These are phyloP conservation scores for Fusarium tricinctum DNA, from an alignment of 2,329 filamentous ascomycete genomes.

Conservation along the genomic window DNA sequence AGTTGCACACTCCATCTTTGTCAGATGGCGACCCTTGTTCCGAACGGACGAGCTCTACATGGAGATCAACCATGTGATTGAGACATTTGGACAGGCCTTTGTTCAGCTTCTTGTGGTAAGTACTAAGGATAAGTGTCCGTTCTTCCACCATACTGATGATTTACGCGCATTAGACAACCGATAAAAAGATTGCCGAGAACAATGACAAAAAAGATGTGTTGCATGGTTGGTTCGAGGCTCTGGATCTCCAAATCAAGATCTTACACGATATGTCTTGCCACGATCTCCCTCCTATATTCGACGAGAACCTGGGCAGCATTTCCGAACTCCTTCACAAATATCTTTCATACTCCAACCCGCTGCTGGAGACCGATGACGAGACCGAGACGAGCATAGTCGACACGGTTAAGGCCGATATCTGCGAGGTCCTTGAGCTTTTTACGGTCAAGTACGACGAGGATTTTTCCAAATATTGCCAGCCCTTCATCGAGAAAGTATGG, in stretches of 20 bases:
- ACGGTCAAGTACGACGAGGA: conserved; percentile 96
- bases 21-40: conserved; percentile 94
- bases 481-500: conserved; percentile 93
- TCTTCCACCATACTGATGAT: conserved; percentile 31
- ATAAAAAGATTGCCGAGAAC: conserved; percentile 80
- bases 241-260: conserved; percentile 91
- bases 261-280: conserved; percentile 98
- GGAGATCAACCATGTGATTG: conserved; percentile 96
- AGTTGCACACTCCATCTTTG: conserved; percentile 98
- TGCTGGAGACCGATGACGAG: conserved; percentile 89
- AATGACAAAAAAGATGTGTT: conserved; percentile 80
- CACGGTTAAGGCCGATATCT: conserved; percentile 92
- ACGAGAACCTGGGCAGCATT: conserved; percentile 85
- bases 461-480: conserved; percentile 82
- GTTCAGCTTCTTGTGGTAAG: conserved; percentile 81
- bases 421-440: conserved; percentile 89
- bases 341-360: conserved; percentile 86
- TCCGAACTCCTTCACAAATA: conserved; percentile 91
- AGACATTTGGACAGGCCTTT: conserved; percentile 86
- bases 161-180: conserved; percentile 66
- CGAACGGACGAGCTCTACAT: conserved; percentile 92
- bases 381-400: conserved; percentile 87
- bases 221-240: conserved; percentile 83
- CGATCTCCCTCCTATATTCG: conserved; percentile 93
- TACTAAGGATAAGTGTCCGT: conserved; percentile 1